Evolutionary conservation across 345 rosid genomes (phyloP), one percentile per base, ranked within the genome.

Genomic region (Arabidopsis arenosa): DNA sequence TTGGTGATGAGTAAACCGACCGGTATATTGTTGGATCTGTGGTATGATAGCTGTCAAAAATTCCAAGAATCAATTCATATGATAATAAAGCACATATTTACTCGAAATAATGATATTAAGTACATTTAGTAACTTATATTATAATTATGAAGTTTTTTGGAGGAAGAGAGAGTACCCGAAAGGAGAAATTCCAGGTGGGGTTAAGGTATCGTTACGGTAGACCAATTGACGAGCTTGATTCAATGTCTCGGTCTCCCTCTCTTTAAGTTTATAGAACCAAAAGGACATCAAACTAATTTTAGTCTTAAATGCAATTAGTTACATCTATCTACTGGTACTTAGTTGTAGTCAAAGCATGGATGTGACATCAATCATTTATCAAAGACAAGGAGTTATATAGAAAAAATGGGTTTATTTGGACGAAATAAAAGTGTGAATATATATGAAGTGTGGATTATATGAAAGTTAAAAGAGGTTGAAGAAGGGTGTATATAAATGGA

Each of bases 191-290:
- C 80, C 85, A 43, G 74, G 89, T 75, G 82, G 85, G 72, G 89
- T 77, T 81, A 84, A 63, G 87, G 80, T 87, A 73, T 91, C 98
- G 79, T 83, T 88, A 64, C 77, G 89, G 81, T 85, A 93, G 67
- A 96, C 98, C 80, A 96, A 80, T 87, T 93, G 99, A 74, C 98
- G 98, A 86, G 99, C 99, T 58, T 89, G 89, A 84, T 89, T 96
- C 86, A 96, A 87, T 62, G 94, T 89, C 81, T 96, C 99, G 69
- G 96, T 96, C 97, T 96, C 99, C 68, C 98, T 89, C 73, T 96
- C 99, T 96, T 68, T 39, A 55, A 45, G 58, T 11, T 73, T 73
- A 39, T 58, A n/a, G 26, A 66, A 45, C 49, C 43, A 79, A 9
- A 68, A 55, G 36, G 53, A 55, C 75, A 77, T 17, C 18, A 54